Base-by-base conservation (phyloP, 139 green algal species). In the Chlamydomonas schloesseri region DNA sequence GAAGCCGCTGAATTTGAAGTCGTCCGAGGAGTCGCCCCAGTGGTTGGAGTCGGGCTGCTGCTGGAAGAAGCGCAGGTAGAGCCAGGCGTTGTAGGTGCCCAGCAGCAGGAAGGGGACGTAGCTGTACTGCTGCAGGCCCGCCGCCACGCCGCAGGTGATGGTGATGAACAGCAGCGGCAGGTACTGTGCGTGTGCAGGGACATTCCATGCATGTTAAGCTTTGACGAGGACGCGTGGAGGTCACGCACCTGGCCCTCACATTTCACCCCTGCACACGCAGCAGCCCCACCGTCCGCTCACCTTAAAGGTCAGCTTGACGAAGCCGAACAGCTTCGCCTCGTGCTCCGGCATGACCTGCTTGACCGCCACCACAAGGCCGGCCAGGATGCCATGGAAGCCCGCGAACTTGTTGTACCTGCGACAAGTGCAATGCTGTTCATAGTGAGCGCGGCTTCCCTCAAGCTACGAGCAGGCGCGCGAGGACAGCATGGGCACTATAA, bases 31-130 rank as follows among this genome's bases (percentile, higher is more conserved):
- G 47, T 88, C 73, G 31, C 83, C 83, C 46, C 50, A 50, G 62
- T 72, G 33, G 29, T 67, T 57, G 68, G 47, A 88, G 58, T 96
- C 93, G 15, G 94, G 84, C 82, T 97, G 94, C 28, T 73, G 84
- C 80, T 99, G 96, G 81, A 97, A 96, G 91, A 97, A 99, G 24
- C 97, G 94, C 21, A 99, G 93, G 89, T 99, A 99, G 28, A 98
- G 31, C 97, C 97, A 99, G 23, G 90, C 76, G 3, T 70, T 73
- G 89, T 97, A 99, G 0, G 91, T 93, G 36, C 96, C 97, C 57
- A 94, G 91, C 0, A 96, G 18, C 4, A 96, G 83, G 82, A 99
- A 99, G 4, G 94, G 93, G 26, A 98, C 68, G 15, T 81, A 75
- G 23, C 68, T 82, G 18, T 95, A 76, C 0, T 83, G 34, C 2